Conservation (phyloP, 495 filamentous ascomycete genomes). For the Aspergillus cavernicola region DNA sequence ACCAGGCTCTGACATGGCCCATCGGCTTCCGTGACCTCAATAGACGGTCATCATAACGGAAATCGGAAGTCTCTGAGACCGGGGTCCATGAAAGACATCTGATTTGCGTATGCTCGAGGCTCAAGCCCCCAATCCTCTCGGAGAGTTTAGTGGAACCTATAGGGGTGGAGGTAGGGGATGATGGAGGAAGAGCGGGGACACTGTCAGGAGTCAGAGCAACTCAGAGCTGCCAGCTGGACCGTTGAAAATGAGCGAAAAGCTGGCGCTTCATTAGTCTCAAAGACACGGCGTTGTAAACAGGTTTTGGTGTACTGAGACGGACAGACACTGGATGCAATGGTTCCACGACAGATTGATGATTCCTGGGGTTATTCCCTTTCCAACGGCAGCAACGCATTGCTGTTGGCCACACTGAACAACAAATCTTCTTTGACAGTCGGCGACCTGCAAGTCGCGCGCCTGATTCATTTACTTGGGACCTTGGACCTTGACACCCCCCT, state of each 20-base stretch:
- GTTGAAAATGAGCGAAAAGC: neutral
- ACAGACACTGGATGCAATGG: conserved; percentile 21
- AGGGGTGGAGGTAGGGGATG: neutral
- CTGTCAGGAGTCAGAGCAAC: neutral
- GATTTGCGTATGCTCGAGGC: neutral
- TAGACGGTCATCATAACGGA: neutral
- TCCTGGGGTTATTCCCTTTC: conserved; percentile 4
- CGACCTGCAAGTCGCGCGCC: conserved; percentile 13
- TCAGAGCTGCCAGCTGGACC: neutral
- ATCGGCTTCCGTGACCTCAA: conserved; percentile 1
- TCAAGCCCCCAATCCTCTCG: neutral
- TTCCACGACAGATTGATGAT: conserved; percentile 13
- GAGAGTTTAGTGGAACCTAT: neutral
- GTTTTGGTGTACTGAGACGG: conserved; percentile 19
- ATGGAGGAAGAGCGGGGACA: neutral
- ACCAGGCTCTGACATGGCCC: conserved; percentile 2
- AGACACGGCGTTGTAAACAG: conserved; percentile 5
- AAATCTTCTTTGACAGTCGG: conserved; percentile 12
- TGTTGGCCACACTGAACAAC: conserved; percentile 14
- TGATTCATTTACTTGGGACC: conserved; percentile 11
- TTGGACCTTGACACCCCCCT: conserved; percentile 17
- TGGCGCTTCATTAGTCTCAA: neutral
- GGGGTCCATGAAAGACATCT: conserved; percentile 2
- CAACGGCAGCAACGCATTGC: conserved; percentile 7
- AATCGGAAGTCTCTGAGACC: neutral